Conservation (phyloP, 2,329 filamentous ascomycete species). For the Phyllosticta ampelicida region DNA sequence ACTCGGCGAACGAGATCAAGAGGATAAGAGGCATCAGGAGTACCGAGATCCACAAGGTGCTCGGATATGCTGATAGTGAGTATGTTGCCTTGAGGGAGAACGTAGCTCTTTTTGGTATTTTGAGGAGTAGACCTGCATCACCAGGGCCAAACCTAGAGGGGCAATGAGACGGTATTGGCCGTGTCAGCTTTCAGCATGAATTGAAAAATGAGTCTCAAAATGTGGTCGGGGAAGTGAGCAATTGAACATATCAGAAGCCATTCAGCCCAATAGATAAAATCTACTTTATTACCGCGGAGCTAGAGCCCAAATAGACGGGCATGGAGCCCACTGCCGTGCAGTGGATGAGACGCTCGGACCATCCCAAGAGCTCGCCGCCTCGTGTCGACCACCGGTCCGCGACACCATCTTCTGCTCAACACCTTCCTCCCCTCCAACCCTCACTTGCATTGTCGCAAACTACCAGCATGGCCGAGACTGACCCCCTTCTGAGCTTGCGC, state of each 20-base stretch:
- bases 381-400: constrained; percentile 3
- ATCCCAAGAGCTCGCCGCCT: background rate
- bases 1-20: constrained; percentile 72
- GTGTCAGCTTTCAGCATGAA: background rate
- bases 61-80: constrained; percentile 91
- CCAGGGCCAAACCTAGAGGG: constrained; percentile 15
- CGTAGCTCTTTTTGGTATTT: constrained; percentile 56
- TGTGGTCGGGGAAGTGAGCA: no score
- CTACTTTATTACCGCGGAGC: no score
- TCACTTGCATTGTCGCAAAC: background rate
- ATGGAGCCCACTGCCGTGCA: no score
- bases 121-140: constrained; percentile 28
- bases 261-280: no score
- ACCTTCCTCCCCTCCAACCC: background rate
- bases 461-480: constrained; percentile 47
- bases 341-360: background rate
- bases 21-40: constrained; percentile 79
- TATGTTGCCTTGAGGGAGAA: constrained; percentile 87
- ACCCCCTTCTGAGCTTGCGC: constrained; percentile 75
- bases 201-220: background rate
- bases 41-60: constrained; percentile 62
- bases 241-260: no score
- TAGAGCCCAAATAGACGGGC: no score
- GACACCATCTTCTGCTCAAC: background rate
- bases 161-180: constrained; percentile 12